Base-by-base conservation (phyloP, 176 grass and related monocot species). In the Avena atlantica region DNA sequence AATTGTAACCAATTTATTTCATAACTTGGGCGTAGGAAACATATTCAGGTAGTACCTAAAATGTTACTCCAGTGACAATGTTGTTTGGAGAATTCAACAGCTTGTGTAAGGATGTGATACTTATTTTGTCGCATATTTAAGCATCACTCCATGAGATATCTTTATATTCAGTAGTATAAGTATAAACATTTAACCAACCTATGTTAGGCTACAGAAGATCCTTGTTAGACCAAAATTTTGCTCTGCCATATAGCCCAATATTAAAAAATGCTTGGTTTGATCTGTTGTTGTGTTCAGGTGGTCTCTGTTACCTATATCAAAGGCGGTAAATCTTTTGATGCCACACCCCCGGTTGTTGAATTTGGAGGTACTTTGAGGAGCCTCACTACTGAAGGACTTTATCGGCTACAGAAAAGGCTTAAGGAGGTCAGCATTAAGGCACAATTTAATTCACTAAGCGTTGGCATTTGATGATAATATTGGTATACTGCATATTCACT, bases 311-410 rank as follows among this genome's bases (percentile, higher is more conserved):
- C 93, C 37, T 98, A 91, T 93, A 87, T 96, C 24, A 91, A 91
- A 86, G 90, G 92, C 89, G 92, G 88, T 13, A 78, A 72, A 64
- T 78, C 78, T 47, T 58, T 91, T 82, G 76, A 93, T 86, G 81
- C 66, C 40, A 94, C 82, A 31, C 93, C 93, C 70, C 16, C 78
- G 48, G 34, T 78, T 77, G 76, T 98, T 61, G 90, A 98, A 88
- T 98, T 98, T 36, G 96, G 96, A 59, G 96, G 93, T 62, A 98
- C 96, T 73, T 82, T 98, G 57, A 94, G 96, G 84, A 98, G 96
- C 71, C 83, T 98, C 59, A 96, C 96, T 21, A 96, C 92, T 70
- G 96, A 94, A 86, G 93, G 93, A 27, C 79, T 98, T 42, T 73
- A 86, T 21, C 56, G 60, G 52, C 85, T 98, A 34, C 86, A 94